These are phyloP conservation scores for Chaetoscypha palmicola DNA, from an alignment of 2,329 filamentous ascomycete genomes.

Conservation along the genomic window DNA sequence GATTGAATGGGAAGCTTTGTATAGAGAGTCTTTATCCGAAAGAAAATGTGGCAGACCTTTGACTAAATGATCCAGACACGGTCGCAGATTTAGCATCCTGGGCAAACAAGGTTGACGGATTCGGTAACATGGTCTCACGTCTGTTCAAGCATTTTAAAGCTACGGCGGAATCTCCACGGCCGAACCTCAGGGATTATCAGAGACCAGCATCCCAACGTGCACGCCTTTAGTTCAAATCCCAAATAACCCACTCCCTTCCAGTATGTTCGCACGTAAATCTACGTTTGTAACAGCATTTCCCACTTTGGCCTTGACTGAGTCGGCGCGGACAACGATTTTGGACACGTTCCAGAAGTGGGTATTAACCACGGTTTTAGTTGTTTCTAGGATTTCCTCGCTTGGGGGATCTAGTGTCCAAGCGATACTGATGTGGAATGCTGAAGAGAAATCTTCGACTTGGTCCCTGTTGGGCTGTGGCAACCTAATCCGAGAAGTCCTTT, in stretches of 20 bases:
- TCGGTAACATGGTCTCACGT: background rate
- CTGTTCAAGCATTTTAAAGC: too few relatives aligned
- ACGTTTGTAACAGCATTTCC: constrained; percentile 59
- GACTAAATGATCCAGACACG: background rate
- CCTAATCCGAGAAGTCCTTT: background rate
- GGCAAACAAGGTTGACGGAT: background rate
- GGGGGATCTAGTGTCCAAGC: constrained; percentile 68
- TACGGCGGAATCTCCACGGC: too few relatives aligned
- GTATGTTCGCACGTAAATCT: constrained; percentile 28
- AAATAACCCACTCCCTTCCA: constrained; percentile 21
- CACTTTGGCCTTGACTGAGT: constrained; percentile 65
- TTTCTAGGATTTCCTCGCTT: constrained; percentile 35
- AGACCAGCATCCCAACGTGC: too few relatives aligned
- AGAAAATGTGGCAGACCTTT: background rate
- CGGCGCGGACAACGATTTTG: constrained; percentile 45
- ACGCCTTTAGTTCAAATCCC: constrained; percentile 21
- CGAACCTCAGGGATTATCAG: too few relatives aligned
- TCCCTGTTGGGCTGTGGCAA: constrained; percentile 4
- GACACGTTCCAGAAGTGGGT: constrained; percentile 17
- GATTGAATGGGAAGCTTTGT: constrained; percentile 10
- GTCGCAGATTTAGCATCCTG: background rate
- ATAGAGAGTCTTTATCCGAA: constrained; percentile 9
- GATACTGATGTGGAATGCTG: constrained; percentile 80
- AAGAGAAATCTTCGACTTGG: constrained; percentile 37
- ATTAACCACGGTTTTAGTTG: constrained; percentile 28